phyloP scores from a whole-genome alignment of 176 grass and related monocot species.

The Rhynchospora tenuis region DNA sequence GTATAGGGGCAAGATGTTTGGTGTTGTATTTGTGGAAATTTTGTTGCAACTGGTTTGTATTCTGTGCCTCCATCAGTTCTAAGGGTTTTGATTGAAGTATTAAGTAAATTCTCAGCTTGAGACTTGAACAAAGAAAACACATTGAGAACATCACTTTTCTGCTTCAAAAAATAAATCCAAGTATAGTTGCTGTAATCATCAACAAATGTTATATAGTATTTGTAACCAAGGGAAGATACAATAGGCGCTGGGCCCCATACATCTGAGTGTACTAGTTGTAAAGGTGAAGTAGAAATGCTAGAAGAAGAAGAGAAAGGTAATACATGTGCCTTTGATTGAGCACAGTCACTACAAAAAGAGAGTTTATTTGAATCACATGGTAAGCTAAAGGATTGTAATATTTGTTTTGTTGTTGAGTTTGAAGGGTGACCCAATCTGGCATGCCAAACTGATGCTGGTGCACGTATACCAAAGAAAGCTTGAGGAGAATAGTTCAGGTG shows the following conservation, averaged over 20 bases:
- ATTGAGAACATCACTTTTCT: not conserved
- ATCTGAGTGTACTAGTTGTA: not conserved
- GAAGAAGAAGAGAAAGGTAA: not conserved
- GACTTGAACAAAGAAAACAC: not conserved
- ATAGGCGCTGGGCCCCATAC: not conserved
- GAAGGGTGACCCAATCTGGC: not conserved
- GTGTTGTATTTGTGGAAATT: not conserved
- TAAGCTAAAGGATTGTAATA: not conserved
- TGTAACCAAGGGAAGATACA: not conserved
- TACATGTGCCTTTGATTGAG: not conserved
- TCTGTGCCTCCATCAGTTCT: not conserved
- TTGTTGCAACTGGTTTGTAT: not conserved
- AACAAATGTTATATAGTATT: not conserved
- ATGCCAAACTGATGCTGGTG: not conserved
- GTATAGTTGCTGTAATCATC: not conserved
- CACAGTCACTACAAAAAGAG: not conserved
- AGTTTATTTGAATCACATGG: not conserved
- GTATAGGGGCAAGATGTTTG: not conserved
- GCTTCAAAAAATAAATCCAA: not conserved
- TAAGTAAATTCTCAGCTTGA: no score
- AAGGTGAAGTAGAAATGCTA: not conserved
- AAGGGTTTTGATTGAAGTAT: no score
- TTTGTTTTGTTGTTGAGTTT: not conserved
- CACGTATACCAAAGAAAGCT: not conserved
- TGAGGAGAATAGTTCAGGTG: not conserved